A percentile compares a stretch with the other conserved stretches of the same genome.
Conservation (phyloP, 78 protist genomes). For the Dictyostelium citrinum region DNA sequence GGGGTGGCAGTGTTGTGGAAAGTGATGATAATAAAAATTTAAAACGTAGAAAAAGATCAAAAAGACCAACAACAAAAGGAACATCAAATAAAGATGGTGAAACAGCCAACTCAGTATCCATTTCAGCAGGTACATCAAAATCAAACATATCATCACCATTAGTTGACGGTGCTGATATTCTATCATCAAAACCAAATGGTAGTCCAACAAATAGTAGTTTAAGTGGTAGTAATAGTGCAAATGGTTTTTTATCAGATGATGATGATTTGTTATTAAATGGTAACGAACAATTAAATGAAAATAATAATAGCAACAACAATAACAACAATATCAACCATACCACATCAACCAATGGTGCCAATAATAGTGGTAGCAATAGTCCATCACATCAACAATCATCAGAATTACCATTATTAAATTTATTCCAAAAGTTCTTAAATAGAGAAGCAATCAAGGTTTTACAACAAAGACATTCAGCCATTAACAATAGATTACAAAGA, state of each 20-base stretch:
- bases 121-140: neutral
- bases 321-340: neutral
- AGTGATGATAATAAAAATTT: neutral
- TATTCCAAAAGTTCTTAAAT: slow-evolving; percentile 71
- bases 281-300: neutral
- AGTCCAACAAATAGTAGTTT: neutral
- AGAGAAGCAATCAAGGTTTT: slow-evolving; percentile 46
- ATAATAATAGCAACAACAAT: neutral
- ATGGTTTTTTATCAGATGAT: neutral
- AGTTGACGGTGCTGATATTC: neutral
- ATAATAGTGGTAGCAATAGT: neutral
- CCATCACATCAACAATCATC: neutral
- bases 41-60: slow-evolving; percentile 7
- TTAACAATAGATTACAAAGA: slow-evolving; percentile 20
- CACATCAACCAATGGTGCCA: neutral
- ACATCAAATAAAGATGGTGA: neutral
- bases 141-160: neutral
- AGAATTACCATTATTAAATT: slow-evolving; percentile 26
- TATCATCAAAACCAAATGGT: neutral
- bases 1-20: neutral
- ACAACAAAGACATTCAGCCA: slow-evolving; percentile 27
- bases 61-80: neutral
- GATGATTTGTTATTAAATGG: neutral
- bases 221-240: neutral
- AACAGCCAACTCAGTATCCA: neutral